Conservation (phyloP, 768 basidiomycete genomes). For the Podaxis carcinomalis region DNA sequence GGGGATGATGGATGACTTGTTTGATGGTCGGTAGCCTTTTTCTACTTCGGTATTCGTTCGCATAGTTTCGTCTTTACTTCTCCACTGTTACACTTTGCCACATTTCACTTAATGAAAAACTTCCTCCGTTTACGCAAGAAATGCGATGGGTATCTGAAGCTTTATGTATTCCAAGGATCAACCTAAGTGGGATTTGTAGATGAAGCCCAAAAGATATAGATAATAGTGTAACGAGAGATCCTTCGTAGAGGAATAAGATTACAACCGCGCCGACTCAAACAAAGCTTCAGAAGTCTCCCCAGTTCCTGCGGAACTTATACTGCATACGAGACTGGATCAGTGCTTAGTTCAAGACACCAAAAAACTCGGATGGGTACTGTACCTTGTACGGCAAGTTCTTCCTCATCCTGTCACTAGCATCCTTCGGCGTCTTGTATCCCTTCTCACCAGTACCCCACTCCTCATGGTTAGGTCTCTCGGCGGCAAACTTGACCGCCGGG, state of each 20-base stretch:
- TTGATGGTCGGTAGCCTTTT: conserved; percentile 60
- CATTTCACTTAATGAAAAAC: neutral
- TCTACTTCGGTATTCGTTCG: neutral
- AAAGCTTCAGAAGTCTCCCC: conserved; percentile 72
- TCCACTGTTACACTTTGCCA: neutral
- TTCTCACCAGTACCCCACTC: conserved; percentile 71
- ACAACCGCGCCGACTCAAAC: conserved; percentile 2
- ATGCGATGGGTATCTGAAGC: neutral
- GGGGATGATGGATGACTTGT: conserved; percentile 82
- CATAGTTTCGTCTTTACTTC: neutral
- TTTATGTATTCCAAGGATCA: conserved; percentile 2
- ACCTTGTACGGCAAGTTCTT: conserved; percentile 91
- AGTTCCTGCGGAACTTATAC: conserved; percentile 87
- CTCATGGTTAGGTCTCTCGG: conserved; percentile 52
- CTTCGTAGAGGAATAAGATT: conserved; percentile 3
- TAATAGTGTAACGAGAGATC: neutral
- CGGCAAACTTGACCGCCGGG: conserved; percentile 56
- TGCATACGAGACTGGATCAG: conserved; percentile 61
- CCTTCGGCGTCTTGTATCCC: conserved; percentile 70
- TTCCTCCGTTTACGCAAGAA: neutral
- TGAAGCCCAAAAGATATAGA: neutral
- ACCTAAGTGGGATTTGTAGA: conserved; percentile 1
- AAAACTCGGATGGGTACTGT: conserved; percentile 16
- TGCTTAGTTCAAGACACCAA: conserved; percentile 21
- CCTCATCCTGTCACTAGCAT: conserved; percentile 73